Base-by-base conservation (phyloP, 2,329 filamentous ascomycete genomes). In the Penicillium sp. region DNA sequence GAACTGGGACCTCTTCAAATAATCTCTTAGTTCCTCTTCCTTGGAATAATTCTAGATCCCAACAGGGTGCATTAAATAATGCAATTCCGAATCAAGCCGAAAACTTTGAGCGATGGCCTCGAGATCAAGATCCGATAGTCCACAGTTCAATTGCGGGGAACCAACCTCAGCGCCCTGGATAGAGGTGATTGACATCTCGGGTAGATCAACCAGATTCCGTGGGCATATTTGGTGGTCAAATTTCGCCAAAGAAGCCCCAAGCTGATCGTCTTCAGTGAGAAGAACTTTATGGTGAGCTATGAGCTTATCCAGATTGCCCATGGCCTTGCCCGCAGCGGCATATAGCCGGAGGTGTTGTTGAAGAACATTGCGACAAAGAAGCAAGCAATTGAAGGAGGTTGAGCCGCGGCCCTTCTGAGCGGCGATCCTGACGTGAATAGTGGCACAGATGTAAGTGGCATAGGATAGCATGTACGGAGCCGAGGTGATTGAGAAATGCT, bases 371-470 rank as follows among this genome's bases (percentile, higher is more conserved):
- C 49, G 50, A 32, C 59, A 62, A 12, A 57, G 46, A 7, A 50
- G 7, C 5, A 62, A 44, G 9, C 54, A 62, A 29, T 55, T 55
- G 24, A 58, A 67, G 43, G 39, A 71, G 57, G 55, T 55, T 9
- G 55, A 57, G 1, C 43, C 54, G 26, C 49, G 53, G 8, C 50
- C 51, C 34, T 51, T 56, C 27, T 61, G 60, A 4, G 66, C 66
- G 7, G 76, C 76, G 24, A 76, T 75, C 1, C 76, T 73, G 0
- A 71, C 73, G 46, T 78, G 74, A 9, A 80, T 77, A 0, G 76
- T 80, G 0, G 75, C 76, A 12, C 72, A 72, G 3, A 79, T 76
- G 47, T 80, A 81, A 0, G 75, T 78, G 0, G 78, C 76, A 53
- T 81, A 81, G 0, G 75, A 77, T 2, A 81, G 72, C 9, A 74